Evolutionary conservation across 345 rosid genomes (phyloP).

Genomic region (Euphorbia pulcherrima): DNA sequence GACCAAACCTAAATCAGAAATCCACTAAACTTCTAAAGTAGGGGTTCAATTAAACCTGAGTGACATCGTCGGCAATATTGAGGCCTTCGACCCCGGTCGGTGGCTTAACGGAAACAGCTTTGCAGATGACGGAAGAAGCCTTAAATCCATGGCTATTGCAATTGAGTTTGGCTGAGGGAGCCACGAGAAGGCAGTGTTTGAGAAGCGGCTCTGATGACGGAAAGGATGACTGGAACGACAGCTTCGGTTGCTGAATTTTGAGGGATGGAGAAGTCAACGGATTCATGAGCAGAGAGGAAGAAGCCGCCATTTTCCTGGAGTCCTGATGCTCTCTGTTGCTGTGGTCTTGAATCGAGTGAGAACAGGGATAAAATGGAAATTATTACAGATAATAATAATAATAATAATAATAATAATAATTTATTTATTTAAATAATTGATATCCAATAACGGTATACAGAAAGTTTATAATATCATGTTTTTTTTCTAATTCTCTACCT

Average conservation of each 20-base stretch:
- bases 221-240: neutral
- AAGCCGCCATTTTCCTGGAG: slow-evolving; percentile 29
- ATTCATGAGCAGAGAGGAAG: slow-evolving; percentile 36
- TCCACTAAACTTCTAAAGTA: neutral
- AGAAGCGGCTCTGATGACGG: slow-evolving; percentile 9
- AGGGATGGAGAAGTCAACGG: slow-evolving; percentile 40
- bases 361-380: neutral
- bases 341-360: neutral
- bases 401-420: too few species aligned
- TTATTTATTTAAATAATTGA: too few species aligned
- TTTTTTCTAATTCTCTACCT: too few species aligned
- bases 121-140: slow-evolving; percentile 47
- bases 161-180: slow-evolving; percentile 22
- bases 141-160: slow-evolving; percentile 23
- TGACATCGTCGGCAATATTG: slow-evolving; percentile 80
- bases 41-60: slow-evolving; percentile 41
- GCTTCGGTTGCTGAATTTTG: slow-evolving; percentile 23
- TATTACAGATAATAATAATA: too few species aligned
- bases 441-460: too few species aligned
- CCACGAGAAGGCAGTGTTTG: slow-evolving; percentile 21
- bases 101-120: slow-evolving; percentile 59
- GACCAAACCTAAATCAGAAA: slow-evolving; percentile 8
- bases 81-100: slow-evolving; percentile 57
- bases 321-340: too few species aligned
- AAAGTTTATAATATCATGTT: too few species aligned